These are phyloP conservation scores for Fusarium nelsonii DNA, from an alignment of 2,329 filamentous ascomycete species.

Conservation along the genomic window DNA sequence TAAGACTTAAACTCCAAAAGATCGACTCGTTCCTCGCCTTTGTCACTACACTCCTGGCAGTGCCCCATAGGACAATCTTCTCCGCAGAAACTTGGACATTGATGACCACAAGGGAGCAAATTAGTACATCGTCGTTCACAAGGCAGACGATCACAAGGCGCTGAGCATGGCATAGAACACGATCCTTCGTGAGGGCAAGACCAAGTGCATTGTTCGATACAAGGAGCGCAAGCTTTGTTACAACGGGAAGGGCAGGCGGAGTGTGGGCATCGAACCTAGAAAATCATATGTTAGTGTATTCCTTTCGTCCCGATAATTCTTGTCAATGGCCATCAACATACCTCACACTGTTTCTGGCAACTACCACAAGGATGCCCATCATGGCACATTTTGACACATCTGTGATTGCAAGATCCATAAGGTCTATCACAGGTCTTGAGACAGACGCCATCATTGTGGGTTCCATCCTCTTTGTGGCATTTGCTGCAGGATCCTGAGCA, in stretches of 20 bases:
- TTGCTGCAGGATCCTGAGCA: slow-evolving; percentile 25
- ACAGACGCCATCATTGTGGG: slow-evolving; percentile 56
- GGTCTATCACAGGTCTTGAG: slow-evolving; percentile 59
- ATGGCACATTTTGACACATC: slow-evolving; percentile 55
- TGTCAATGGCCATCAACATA: background rate
- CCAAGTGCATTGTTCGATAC: slow-evolving; percentile 64
- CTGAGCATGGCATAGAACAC: slow-evolving; percentile 69
- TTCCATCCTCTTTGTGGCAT: slow-evolving; percentile 1
- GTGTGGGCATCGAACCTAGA: slow-evolving; percentile 64
- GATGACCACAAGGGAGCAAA: slow-evolving; percentile 68
- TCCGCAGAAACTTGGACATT: slow-evolving; percentile 72
- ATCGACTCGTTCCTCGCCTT: slow-evolving; percentile 63
- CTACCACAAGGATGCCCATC: slow-evolving; percentile 51
- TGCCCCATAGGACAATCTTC: slow-evolving; percentile 68
- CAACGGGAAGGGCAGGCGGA: slow-evolving; percentile 66
- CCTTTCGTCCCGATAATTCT: background rate
- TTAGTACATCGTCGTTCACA: slow-evolving; percentile 71
- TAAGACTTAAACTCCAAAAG: slow-evolving; percentile 66
- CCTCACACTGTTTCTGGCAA: slow-evolving; percentile 69
- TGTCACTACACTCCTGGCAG: slow-evolving; percentile 67
- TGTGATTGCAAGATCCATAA: slow-evolving; percentile 68
- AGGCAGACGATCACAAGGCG: slow-evolving; percentile 73
- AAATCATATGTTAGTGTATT: background rate
- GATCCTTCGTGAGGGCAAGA: slow-evolving; percentile 65
- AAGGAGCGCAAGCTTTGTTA: slow-evolving; percentile 69